These are phyloP conservation scores for Venturia aucupariae DNA, from an alignment of 2,329 filamentous ascomycete species.

Conservation along the genomic window DNA sequence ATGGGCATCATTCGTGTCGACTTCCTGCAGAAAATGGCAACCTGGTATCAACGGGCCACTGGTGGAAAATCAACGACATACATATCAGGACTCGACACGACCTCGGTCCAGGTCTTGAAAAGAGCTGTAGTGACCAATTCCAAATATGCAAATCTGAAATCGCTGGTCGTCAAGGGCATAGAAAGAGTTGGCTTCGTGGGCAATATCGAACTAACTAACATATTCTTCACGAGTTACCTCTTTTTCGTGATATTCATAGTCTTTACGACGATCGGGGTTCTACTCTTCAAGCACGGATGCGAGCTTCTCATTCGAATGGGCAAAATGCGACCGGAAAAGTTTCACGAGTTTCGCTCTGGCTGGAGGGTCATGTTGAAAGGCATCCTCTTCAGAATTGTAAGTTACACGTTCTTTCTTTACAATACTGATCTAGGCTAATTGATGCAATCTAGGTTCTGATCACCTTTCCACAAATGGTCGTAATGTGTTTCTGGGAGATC, in stretches of 20 bases:
- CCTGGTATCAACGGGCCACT: constrained; percentile 92
- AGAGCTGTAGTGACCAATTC: constrained; percentile 30
- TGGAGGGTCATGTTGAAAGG: constrained; percentile 91
- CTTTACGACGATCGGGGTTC: constrained; percentile 61
- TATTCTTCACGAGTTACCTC: constrained; percentile 83
- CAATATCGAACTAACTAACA: constrained; percentile 78
- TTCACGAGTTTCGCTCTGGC: constrained; percentile 86
- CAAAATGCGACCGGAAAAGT: constrained; percentile 76
- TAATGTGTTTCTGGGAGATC: constrained; percentile 89
- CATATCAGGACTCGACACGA: constrained; percentile 61
- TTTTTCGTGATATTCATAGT: constrained; percentile 83
- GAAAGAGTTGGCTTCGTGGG: constrained; percentile 81
- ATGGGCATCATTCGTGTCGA: constrained; percentile 85
- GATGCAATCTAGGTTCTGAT: constrained; percentile 50
- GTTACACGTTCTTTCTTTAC: background rate
- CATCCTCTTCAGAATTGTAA: constrained; percentile 72
- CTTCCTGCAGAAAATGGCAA: constrained; percentile 80
- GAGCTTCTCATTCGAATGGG: constrained; percentile 65
- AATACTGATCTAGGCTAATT: background rate
- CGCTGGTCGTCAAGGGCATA: constrained; percentile 63
- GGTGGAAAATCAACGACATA: constrained; percentile 75
- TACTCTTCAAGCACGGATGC: constrained; percentile 70
- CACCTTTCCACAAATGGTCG: constrained; percentile 82
- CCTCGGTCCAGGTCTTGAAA: constrained; percentile 78
- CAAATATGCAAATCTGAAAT: constrained; percentile 15